Evolutionary conservation across 148 eudicot genomes (phyloP), one percentile per base, ranked within the genome.

Genomic region (Chenopodium formosanum): DNA sequence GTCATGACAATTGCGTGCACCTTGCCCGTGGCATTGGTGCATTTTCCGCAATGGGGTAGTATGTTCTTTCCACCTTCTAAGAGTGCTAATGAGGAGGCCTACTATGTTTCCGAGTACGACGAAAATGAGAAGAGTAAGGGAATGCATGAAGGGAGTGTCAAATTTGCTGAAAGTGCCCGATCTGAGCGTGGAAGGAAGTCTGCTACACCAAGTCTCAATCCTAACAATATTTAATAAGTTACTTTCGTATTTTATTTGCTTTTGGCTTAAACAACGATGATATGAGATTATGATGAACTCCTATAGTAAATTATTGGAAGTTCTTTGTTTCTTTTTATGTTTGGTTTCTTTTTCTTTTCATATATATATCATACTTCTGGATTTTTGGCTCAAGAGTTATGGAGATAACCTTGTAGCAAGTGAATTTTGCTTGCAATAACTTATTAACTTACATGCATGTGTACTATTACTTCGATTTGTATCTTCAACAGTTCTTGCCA

Each of bases 41-140:
- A 90, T 73, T 90, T 90, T 71, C 91, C 93, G 17, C 93, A 89
- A 48, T 89, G 93, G 93, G 93, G 93, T 0, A 80, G 91, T 69
- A 89, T 89, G 91, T 86, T 89, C 40, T 27, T 84, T 0, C 86
- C 88, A 3, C 82, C 91, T 8, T 22, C 80, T 0, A 79, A 83
- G 47, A 73, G 77, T 60, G 67, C 73, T 27, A 37, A 74, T 1
- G 92, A 90, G 77, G 91, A 87, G 67, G 14, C 31, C 4, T 90
- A 89, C 68, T 90, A 89, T 11, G 85, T 47, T 8, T 68, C 90
- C 0, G 93, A 90, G 86, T 90, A 84, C 75, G 75, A n/a, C 2
- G 90, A 89, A 6, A 85, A 84, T 0, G 90, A 89, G 85, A 81
- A 87, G 81, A 29, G 70, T 9, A 77, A 84, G 56, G 91, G 93